Evolutionary conservation across 2,329 filamentous ascomycete species (phyloP), one percentile per base, ranked within the genome.

Genomic region (Pseudocercospora vitis): DNA sequence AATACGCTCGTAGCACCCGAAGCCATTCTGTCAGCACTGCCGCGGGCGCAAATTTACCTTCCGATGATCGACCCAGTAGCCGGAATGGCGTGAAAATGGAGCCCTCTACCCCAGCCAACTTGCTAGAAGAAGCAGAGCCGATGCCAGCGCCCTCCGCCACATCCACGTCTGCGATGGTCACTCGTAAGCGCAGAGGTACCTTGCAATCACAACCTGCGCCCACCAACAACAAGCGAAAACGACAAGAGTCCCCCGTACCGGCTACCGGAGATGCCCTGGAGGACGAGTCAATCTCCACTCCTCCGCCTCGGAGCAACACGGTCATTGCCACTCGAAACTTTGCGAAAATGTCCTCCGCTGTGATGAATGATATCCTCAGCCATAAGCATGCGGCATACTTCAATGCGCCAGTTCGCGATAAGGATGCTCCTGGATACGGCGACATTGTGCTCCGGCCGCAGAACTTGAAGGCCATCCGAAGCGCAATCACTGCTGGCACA

Each of bases 321-420:
- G 70, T 80, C 12, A 62, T 74, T 7, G 77, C 74, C 5, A 73
- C 71, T 6, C 74, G 77, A 16, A 77, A 79, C 56, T 79, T 81
- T 57, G 68, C 70, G 23, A 74, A 75, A 48, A 76, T 75, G 58
- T 74, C 73, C 8, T 65, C 71, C 11, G 72, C 77, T 1, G 71
- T 81, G 47, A 76, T 80, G 71, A 75, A 79, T 57, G 76, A 79
- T 53, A 77, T 81, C 49, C 65, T 66, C 3, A 74, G 74, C 11
- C 77, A 81, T 66, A 79, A 79, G 61, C 74, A 80, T 55, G 78
- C 76, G 8, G 73, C 74, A 0, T 73, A 76, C n/a, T 81, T 81
- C 63, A 72, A 72, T 8, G 70, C 71, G 1, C 75, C 77, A 1
- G 76, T 81, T 9, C 73, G 73, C 24, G 74, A 77, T 16, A 77